Conservation (phyloP, 106 monocot species). For the Ottelia alismoides region DNA sequence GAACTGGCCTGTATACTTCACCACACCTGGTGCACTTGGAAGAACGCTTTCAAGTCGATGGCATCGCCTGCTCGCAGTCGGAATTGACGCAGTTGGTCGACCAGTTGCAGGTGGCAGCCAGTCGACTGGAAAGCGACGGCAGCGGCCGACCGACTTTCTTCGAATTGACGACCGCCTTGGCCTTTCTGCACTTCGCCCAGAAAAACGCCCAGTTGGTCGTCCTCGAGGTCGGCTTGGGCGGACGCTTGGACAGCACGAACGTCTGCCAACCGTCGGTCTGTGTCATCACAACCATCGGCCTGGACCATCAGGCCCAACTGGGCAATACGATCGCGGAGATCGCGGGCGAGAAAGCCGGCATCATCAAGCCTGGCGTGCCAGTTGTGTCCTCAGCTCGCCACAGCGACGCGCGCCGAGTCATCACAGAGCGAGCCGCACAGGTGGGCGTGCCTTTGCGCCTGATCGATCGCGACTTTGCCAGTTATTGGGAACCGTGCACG, state of each 20-base stretch:
- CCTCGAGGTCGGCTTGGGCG: conserved; percentile 15
- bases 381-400: conserved; percentile 52
- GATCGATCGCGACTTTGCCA: too few relatives aligned
- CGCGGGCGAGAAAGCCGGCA: conserved; percentile 84
- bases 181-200: not conserved
- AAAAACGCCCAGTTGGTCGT: conserved; percentile 13
- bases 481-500: too few relatives aligned
- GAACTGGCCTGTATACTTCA: not conserved
- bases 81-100: not conserved
- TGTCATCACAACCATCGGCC: not conserved
- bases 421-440: too few relatives aligned
- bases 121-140: not conserved
- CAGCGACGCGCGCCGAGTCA: too few relatives aligned
- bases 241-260: conserved; percentile 14
- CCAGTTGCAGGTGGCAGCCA: not conserved
- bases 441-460: too few relatives aligned
- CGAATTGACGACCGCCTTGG: not conserved
- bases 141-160: not conserved
- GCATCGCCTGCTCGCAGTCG: too few relatives aligned
- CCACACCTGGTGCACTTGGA: not conserved
- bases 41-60: not conserved
- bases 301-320: not conserved
- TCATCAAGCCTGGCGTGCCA: conserved; percentile 74
- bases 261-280: not conserved
- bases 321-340: conserved; percentile 76